Evolutionary conservation across 108 stramenopile genomes (phyloP).

Genomic region (Cyclotella atomus): DNA sequence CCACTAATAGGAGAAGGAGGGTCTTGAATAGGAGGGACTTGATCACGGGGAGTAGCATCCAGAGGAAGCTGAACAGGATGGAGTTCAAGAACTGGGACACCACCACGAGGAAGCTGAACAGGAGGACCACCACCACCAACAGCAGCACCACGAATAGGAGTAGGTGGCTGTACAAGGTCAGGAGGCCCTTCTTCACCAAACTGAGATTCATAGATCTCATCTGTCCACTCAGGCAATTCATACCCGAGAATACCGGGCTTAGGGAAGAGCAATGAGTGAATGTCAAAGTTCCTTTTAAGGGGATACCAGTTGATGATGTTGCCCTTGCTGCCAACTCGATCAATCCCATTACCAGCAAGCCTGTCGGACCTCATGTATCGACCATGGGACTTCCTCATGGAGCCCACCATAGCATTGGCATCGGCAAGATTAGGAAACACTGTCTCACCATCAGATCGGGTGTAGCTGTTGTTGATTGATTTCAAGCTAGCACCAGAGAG

Average conservation of each 20-base stretch:
- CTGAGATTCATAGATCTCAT: not conserved
- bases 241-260: not conserved
- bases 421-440: not conserved
- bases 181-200: no score
- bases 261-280: not conserved
- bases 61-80: no score
- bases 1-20: no score
- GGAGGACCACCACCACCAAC: not conserved
- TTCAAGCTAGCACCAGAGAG: not conserved
- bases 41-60: no score
- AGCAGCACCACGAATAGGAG: not conserved
- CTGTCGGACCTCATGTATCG: not conserved
- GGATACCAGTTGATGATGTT: not conserved
- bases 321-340: not conserved
- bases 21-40: no score
- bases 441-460: not conserved
- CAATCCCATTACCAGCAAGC: not conserved
- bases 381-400: not conserved
- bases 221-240: not conserved
- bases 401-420: not conserved
- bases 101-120: no score
- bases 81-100: no score
- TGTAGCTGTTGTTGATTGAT: not conserved
- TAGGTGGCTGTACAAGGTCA: no score
- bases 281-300: not conserved